Conservation (phyloP, 2,329 filamentous ascomycete species). For the Aspergillus novofumigatus region DNA sequence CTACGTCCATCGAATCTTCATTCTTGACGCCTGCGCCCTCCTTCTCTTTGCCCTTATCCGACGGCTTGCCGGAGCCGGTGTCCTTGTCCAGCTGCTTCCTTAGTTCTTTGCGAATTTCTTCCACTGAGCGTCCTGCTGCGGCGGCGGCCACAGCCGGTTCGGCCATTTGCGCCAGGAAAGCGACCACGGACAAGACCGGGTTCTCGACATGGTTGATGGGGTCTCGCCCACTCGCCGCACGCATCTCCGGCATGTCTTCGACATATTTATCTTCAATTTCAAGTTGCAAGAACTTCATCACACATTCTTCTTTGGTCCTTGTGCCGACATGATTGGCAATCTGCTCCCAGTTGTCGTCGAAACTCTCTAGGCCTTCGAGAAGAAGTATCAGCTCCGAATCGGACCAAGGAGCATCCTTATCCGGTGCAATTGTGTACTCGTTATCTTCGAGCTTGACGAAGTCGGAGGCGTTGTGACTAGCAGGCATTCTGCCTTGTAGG, state of each 20-base stretch:
- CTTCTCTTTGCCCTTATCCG: conserved; percentile 49
- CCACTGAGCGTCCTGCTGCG: conserved; percentile 81
- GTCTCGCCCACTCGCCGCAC: conserved; percentile 70
- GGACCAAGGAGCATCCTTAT: conserved; percentile 84
- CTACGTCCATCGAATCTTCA: conserved; percentile 59
- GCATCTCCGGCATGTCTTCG: conserved; percentile 68
- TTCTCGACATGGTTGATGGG: conserved; percentile 93
- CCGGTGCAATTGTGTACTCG: conserved; percentile 71
- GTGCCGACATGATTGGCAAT: conserved; percentile 91
- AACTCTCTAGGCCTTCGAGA: conserved; percentile 84
- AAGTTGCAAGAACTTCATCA: conserved; percentile 90
- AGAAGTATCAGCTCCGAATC: conserved; percentile 86
- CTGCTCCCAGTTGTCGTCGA: conserved; percentile 92
- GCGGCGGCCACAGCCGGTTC: conserved; percentile 88
- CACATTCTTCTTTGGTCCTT: conserved; percentile 89
- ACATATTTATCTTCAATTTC: conserved; percentile 98
- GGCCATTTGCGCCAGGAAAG: conserved; percentile 85
- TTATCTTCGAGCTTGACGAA: conserved; percentile 88
- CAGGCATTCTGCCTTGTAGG: conserved; percentile 76
- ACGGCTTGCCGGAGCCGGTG: conserved; percentile 42
- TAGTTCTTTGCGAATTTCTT: conserved; percentile 76
- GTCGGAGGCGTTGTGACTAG: conserved; percentile 71
- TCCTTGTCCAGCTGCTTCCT: conserved; percentile 71
- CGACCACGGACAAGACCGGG: conserved; percentile 92
- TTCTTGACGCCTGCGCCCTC: conserved; percentile 47